A percentile compares a stretch with the other conserved stretches of the same genome.
Conservation (phyloP, 2,329 filamentous ascomycete species). For the Epichloe typhina region DNA sequence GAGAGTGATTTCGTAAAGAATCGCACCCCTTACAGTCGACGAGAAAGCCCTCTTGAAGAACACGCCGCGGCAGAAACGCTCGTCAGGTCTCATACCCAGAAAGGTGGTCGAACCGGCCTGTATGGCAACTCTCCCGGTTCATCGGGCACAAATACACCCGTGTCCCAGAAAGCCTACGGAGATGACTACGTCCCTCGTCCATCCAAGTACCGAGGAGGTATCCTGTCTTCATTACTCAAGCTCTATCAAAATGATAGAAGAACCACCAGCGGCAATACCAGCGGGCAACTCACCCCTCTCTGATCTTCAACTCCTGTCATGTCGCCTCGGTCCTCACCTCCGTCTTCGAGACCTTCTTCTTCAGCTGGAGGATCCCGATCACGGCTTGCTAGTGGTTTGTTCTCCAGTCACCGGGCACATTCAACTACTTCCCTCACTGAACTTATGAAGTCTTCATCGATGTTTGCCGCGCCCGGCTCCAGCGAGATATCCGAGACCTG, state of each 20-base stretch:
- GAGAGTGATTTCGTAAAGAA: conserved; percentile 8
- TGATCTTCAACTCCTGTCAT: conserved; percentile 24
- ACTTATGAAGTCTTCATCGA: conserved; percentile 40
- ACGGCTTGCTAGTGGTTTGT: conserved; percentile 25
- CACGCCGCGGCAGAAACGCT: conserved; percentile 21
- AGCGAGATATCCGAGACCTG: conserved; percentile 31
- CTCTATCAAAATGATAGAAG: conserved; percentile 43
- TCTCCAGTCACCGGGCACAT: conserved; percentile 28
- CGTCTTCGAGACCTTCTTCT: conserved; percentile 27
- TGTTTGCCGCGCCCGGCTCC: conserved; percentile 34
- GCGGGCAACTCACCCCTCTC: conserved; percentile 28
- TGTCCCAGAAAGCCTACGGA: conserved; percentile 34
- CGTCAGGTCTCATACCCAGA: conserved; percentile 20
- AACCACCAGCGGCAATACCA: conserved; percentile 20
- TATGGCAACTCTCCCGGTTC: conserved; percentile 16
- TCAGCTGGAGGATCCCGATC: conserved; percentile 19
- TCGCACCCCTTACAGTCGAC: conserved; percentile 14
- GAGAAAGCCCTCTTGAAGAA: conserved; percentile 9
- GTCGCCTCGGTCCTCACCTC: conserved; percentile 29
- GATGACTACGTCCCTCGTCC: conserved; percentile 51
- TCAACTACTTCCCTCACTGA: conserved; percentile 34
- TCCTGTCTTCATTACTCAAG: conserved; percentile 60
- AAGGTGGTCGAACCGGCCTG: conserved; percentile 16
- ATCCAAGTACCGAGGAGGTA: conserved; percentile 55
- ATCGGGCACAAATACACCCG: conserved; percentile 25